Base-by-base conservation (phyloP, 2,329 filamentous ascomycete genomes). In the Stachybotrys echinatus region DNA sequence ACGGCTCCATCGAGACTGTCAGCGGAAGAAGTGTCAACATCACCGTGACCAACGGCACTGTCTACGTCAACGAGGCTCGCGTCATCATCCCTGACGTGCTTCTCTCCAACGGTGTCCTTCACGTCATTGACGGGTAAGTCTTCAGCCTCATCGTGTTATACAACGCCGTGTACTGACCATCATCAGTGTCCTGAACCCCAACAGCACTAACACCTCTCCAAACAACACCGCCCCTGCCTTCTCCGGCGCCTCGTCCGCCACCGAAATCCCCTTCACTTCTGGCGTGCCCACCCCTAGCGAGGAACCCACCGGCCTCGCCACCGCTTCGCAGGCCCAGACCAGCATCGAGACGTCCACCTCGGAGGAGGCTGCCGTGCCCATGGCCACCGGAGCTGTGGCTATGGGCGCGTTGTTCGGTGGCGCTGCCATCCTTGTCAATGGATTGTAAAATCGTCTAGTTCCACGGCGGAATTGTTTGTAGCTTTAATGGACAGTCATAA, bases 321-420 rank as follows among this genome's bases (percentile, higher is more conserved):
- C 27, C 27, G 27, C 27, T 14, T 20, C 17, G 38, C 12, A 40
- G n/a, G 38, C 38, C 6, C 17, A n/a, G 17, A 40, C 17, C 38
- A 18, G 12, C 38, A n/a, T 40, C 6, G 38, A 10, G 4, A 5
- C 38, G 12, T 40, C 38, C 8, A 18, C n/a, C 18, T 40, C 38
- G 3, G 19, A n/a, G 38, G 55, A 59, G 50, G 62, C 55, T 7
- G 66, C 67, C 5, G 65, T 60, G 43, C 61, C 68, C 42, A 58
- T 61, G 50, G 67, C 66, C 53, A 75, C 72, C 14, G 74, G 65
- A 22, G 72, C 67, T 21, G 55, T 76, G 40, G 74, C 69, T 20
- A 61, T 77, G 44, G 74, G 74, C 27, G 74, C 73, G 19, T 64
- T 77, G 50, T 62, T 76, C 45, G 75, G 74, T 20, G 75, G 74